Conservation (phyloP, 2,329 filamentous ascomycete species). For the Alternaria sp. region DNA sequence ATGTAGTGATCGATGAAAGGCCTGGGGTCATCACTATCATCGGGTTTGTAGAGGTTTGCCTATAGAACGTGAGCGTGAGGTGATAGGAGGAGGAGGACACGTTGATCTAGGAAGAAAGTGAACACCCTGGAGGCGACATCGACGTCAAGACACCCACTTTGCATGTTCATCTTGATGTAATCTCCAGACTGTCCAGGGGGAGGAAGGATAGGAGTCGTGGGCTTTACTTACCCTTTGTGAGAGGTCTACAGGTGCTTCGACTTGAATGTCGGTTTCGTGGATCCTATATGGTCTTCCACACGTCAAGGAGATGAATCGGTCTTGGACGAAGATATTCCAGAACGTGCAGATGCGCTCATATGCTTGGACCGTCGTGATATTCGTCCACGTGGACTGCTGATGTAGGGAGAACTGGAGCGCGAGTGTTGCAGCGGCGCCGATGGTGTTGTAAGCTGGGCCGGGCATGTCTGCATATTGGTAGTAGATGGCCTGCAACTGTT, state of each 20-base stretch:
- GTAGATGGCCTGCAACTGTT: constrained; percentile 34
- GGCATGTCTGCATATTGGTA: constrained; percentile 33
- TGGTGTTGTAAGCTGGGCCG: constrained; percentile 37
- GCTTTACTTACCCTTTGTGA: constrained; percentile 24
- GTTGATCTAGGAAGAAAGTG: neutral
- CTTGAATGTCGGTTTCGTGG: constrained; percentile 35
- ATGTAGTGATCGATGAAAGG: constrained; percentile 28
- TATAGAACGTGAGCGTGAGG: neutral
- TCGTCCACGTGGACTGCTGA: constrained; percentile 28
- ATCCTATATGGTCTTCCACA: constrained; percentile 41
- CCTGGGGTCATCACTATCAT: constrained; percentile 12
- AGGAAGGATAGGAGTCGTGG: neutral
- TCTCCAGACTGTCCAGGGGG: neutral
- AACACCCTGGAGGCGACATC: neutral
- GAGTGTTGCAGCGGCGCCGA: constrained; percentile 36
- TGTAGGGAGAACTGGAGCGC: constrained; percentile 39
- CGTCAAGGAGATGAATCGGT: constrained; percentile 38
- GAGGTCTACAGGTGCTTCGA: constrained; percentile 27
- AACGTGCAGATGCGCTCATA: constrained; percentile 37
- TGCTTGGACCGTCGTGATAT: constrained; percentile 18
- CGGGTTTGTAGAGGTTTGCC: constrained; percentile 16
- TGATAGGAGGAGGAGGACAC: neutral
- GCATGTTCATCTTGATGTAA: neutral
- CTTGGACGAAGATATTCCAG: constrained; percentile 36
- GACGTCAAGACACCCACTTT: neutral